phyloP scores from a whole-genome alignment of 352 stramenopile genomes.

The Phytophthora hybrid region DNA sequence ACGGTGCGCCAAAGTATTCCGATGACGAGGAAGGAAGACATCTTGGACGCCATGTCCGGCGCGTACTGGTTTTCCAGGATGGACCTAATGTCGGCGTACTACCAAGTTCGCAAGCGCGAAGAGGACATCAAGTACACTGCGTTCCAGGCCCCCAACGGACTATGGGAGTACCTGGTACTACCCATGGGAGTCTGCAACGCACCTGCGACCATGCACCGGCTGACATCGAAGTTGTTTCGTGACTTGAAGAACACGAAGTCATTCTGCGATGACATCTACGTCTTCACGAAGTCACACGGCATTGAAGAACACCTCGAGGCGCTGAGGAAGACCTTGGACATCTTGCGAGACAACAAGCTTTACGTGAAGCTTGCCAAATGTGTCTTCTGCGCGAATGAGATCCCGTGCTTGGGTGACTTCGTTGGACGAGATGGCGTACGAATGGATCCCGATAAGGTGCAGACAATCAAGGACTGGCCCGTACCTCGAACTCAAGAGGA shows the following conservation, averaged over 20 bases:
- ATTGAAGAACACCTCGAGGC: conserved; percentile 9
- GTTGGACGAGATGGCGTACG: neutral
- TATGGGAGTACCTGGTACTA: neutral
- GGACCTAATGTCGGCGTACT: conserved; percentile 14
- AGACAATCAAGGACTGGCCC: conserved; percentile 5
- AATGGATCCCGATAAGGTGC: conserved; percentile 8
- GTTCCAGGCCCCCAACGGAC: conserved; percentile 13
- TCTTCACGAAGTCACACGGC: conserved; percentile 5
- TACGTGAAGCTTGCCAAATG: no score
- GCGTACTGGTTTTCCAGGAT: neutral
- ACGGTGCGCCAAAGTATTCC: neutral
- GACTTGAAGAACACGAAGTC: conserved; percentile 7
- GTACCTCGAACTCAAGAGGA: conserved; percentile 3
- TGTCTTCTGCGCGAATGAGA: no score
- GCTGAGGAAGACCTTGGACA: conserved; percentile 2
- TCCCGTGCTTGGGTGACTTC: no score
- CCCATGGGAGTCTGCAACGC: conserved; percentile 1
- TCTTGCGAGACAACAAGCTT: neutral
- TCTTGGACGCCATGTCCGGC: neutral
- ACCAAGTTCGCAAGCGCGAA: conserved; percentile 38
- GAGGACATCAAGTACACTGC: conserved; percentile 31
- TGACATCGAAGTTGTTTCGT: conserved; percentile 14
- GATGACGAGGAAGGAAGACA: neutral
- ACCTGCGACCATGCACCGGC: conserved; percentile 4
- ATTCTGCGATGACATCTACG: conserved; percentile 20